These are phyloP conservation scores for Corylus heterophylla DNA, from an alignment of 306 rosid species.

Conservation along the genomic window DNA sequence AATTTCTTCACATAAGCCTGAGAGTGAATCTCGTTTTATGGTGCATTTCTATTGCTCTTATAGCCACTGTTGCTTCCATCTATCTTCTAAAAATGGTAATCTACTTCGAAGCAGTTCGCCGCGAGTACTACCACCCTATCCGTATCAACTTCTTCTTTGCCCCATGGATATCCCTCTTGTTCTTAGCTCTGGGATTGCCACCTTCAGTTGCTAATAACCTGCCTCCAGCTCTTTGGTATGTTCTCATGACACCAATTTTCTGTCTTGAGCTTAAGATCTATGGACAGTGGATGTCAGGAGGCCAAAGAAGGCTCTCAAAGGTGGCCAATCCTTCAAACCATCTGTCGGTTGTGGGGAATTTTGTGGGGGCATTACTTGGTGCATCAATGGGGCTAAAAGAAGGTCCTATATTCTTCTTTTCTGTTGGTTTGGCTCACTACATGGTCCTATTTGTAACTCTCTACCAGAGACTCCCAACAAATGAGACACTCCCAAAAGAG, in stretches of 20 bases:
- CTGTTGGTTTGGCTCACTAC: conserved; percentile 83
- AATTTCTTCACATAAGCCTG: conserved; percentile 66
- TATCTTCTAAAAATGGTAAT: conserved; percentile 59
- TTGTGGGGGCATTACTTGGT: conserved; percentile 86
- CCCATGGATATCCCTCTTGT: conserved; percentile 82
- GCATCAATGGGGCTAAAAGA: conserved; percentile 87
- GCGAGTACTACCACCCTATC: conserved; percentile 85
- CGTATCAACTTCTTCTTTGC: conserved; percentile 91
- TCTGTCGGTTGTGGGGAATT: conserved; percentile 78
- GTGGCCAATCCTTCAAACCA: conserved; percentile 93
- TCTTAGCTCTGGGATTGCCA: conserved; percentile 73
- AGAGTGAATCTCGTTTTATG: conserved; percentile 59
- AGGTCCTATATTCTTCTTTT: conserved; percentile 90
- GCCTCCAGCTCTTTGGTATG: conserved; percentile 65
- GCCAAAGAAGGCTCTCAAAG: conserved; percentile 77
- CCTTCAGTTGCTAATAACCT: conserved; percentile 55
- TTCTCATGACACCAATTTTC: conserved; percentile 75
- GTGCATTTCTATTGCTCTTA: conserved; percentile 58
- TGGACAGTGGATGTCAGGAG: conserved; percentile 99
- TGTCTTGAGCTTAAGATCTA: conserved; percentile 84
- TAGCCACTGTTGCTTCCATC: conserved; percentile 31
- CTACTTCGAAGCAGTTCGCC: conserved; percentile 92
- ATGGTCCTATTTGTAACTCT: conserved; percentile 82
- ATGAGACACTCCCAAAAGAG: conserved; percentile 88
- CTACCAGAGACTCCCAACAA: conserved; percentile 87